Evolutionary conservation across 176 grass and related monocot species (phyloP).

Genomic region (Carex pumila): DNA sequence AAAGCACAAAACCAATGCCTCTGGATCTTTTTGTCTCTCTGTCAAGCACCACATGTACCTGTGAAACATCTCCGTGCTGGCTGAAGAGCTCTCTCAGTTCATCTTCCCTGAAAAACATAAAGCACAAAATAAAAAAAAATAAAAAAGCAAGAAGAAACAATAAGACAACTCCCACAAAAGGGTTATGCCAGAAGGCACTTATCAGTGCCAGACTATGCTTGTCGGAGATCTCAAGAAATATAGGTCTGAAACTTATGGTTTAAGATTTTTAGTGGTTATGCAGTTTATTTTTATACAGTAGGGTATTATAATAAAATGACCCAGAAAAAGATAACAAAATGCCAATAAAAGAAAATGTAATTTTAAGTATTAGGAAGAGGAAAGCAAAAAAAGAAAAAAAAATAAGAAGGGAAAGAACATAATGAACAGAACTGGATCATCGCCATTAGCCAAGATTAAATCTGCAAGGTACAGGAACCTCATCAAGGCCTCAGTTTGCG

Average conservation of each 20-base stretch:
- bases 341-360: neutral
- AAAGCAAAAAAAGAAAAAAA: neutral
- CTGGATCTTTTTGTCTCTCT: slow-evolving; percentile 75
- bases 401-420: neutral
- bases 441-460: neutral
- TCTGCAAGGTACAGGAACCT: neutral
- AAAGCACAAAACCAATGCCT: slow-evolving; percentile 85
- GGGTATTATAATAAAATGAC: neutral
- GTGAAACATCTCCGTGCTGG: slow-evolving; percentile 70
- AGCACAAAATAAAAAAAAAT: slow-evolving; percentile 30
- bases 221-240: neutral
- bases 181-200: neutral
- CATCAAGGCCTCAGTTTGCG: neutral
- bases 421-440: neutral
- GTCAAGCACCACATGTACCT: slow-evolving; percentile 77
- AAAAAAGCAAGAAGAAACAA: slow-evolving; percentile 16
- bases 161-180: neutral
- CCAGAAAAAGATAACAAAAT: neutral
- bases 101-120: slow-evolving; percentile 57
- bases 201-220: neutral
- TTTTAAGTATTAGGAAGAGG: neutral
- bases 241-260: neutral
- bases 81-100: slow-evolving; percentile 64
- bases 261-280: neutral
- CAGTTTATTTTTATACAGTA: neutral